Conservation (phyloP, 306 rosid genomes). For the Comarum palustre region DNA sequence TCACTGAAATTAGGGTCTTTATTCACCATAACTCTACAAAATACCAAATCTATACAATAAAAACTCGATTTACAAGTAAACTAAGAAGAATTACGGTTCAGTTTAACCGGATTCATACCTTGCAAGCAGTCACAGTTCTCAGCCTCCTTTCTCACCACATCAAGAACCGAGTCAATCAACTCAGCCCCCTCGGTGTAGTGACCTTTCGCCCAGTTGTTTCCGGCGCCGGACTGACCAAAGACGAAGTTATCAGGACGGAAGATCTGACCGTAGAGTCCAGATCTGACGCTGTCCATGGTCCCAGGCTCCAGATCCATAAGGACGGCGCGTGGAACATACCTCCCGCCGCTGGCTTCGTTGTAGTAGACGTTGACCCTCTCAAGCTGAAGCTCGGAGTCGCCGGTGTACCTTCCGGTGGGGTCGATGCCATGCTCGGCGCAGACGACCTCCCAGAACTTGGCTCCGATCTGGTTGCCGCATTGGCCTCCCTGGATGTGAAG, state of each 20-base stretch:
- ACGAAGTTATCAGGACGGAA: slow-evolving; percentile 47
- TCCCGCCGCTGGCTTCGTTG: slow-evolving; percentile 43
- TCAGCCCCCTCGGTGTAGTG: slow-evolving; percentile 48
- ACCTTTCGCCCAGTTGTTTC: slow-evolving; percentile 46
- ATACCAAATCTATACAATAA: neutral
- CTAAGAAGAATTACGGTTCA: neutral
- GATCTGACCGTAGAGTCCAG: slow-evolving; percentile 42
- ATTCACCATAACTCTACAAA: neutral
- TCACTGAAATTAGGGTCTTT: neutral
- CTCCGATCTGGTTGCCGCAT: slow-evolving; percentile 49
- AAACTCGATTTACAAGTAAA: neutral
- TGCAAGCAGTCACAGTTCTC: slow-evolving; percentile 49
- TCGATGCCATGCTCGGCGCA: slow-evolving; percentile 52
- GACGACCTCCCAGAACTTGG: slow-evolving; percentile 51
- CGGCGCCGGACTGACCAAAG: slow-evolving; percentile 43
- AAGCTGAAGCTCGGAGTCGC: slow-evolving; percentile 39
- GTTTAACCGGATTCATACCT: slow-evolving; percentile 11
- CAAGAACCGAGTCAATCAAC: slow-evolving; percentile 42
- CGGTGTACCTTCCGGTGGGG: slow-evolving; percentile 39
- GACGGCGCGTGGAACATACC: slow-evolving; percentile 42
- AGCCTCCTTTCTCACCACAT: slow-evolving; percentile 45
- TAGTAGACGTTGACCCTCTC: slow-evolving; percentile 45
- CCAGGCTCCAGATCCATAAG: slow-evolving; percentile 51
- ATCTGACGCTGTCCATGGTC: slow-evolving; percentile 45
- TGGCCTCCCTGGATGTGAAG: slow-evolving; percentile 50